phyloP scores from a whole-genome alignment of 768 basidiomycete genomes.

The Lactifluus rugatus region DNA sequence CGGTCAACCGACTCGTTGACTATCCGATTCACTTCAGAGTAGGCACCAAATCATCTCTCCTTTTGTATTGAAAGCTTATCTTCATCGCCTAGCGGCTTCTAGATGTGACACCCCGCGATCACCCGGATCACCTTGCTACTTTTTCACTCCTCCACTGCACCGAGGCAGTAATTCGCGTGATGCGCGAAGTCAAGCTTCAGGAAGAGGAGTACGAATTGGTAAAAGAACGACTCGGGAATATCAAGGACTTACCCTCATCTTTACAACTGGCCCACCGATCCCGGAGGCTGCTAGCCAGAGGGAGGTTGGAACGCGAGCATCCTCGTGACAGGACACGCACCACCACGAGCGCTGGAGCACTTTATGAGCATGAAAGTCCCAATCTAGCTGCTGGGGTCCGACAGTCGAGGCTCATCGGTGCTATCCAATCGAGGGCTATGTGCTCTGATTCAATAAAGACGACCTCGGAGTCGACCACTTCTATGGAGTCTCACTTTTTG shows the following conservation, averaged over 20 bases:
- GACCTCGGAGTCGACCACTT: constrained; percentile 13
- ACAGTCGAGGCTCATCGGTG: constrained; percentile 17
- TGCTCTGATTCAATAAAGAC: constrained; percentile 18
- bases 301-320: constrained; percentile 41
- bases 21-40: constrained; percentile 73
- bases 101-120: constrained; percentile 56
- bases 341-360: neutral
- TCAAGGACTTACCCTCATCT: constrained; percentile 48
- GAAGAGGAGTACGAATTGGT: constrained; percentile 81
- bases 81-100: constrained; percentile 46
- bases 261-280: constrained; percentile 57
- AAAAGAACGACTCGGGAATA: constrained; percentile 46
- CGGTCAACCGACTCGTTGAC: constrained; percentile 57
- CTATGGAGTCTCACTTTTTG: constrained; percentile 12
- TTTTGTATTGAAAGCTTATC: constrained; percentile 4
- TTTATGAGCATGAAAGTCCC: neutral
- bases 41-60: constrained; percentile 23
- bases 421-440: constrained; percentile 8
- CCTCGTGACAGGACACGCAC: constrained; percentile 20
- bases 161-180: constrained; percentile 60
- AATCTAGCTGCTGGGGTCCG: constrained; percentile 3
- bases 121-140: constrained; percentile 62
- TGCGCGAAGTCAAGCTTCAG: constrained; percentile 76
- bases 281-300: constrained; percentile 64
- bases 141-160: constrained; percentile 56